A percentile compares a stretch with the other conserved stretches of the same genome.
Conservation (phyloP, 2,329 filamentous ascomycete species). For the Domatiomyces globalis region DNA sequence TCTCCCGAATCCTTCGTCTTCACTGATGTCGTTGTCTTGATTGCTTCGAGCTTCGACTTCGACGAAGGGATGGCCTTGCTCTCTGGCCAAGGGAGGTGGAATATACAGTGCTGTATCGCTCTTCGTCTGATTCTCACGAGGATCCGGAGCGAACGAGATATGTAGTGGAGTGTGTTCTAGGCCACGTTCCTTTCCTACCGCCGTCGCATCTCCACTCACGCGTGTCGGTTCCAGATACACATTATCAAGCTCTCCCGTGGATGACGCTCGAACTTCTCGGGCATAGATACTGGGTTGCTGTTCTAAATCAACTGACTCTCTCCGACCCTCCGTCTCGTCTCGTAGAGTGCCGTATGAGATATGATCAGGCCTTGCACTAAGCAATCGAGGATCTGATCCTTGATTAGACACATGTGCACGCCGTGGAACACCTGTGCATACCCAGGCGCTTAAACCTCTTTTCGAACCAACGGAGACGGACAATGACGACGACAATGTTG, state of each 20-base stretch:
- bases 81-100: neutral
- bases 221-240: too few species aligned
- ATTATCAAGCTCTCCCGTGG: too few species aligned
- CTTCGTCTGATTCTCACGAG: neutral
- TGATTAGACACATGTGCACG: conserved; percentile 18
- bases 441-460: conserved; percentile 33
- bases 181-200: neutral
- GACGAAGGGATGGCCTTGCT: conserved; percentile 1
- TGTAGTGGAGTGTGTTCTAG: neutral
- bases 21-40: neutral
- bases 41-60: neutral
- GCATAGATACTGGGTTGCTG: too few species aligned
- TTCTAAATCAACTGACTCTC: too few species aligned
- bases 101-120: neutral
- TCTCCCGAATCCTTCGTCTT: neutral
- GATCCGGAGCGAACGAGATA: neutral
- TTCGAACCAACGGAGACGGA: conserved; percentile 37
- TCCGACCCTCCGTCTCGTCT: too few species aligned
- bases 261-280: too few species aligned
- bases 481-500: conserved; percentile 36
- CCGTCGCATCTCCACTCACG: too few species aligned
- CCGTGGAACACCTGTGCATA: too few species aligned
- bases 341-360: too few species aligned
- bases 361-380: too few species aligned
- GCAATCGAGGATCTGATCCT: too few species aligned